phyloP scores from a whole-genome alignment of 768 basidiomycete genomes.

The Rhizopogon sp. region DNA sequence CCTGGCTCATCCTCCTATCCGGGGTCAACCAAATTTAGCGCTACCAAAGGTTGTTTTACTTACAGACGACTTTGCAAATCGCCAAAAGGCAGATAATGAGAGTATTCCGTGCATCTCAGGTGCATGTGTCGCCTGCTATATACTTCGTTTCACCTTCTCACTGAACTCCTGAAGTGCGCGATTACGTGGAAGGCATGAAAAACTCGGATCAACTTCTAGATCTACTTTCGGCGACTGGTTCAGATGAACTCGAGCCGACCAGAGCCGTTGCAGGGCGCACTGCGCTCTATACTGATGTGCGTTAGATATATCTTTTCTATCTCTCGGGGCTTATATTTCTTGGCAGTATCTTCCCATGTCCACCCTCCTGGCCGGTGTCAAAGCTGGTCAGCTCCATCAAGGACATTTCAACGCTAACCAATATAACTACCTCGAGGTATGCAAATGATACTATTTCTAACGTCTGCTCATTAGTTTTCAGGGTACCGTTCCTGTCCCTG shows the following conservation, averaged over 20 bases:
- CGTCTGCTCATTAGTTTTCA: conserved; percentile 20
- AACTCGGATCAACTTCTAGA: conserved; percentile 70
- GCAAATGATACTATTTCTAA: neutral
- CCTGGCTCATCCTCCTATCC: conserved; percentile 44
- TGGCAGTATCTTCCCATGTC: conserved; percentile 73
- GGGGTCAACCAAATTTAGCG: conserved; percentile 39
- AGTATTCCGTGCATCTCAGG: conserved; percentile 63
- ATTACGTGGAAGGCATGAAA: conserved; percentile 76
- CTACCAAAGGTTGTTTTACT: conserved; percentile 71
- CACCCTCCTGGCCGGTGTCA: conserved; percentile 75
- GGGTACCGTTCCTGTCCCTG: conserved; percentile 78
- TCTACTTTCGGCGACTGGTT: conserved; percentile 66
- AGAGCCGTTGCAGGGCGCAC: conserved; percentile 47
- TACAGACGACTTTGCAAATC: conserved; percentile 86
- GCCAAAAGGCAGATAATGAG: conserved; percentile 64
- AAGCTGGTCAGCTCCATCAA: conserved; percentile 79
- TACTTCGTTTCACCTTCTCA: neutral
- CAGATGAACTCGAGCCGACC: conserved; percentile 61
- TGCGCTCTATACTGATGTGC: conserved; percentile 72
- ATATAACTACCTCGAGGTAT: conserved; percentile 92
- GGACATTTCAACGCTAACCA: conserved; percentile 94
- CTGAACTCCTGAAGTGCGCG: conserved; percentile 44
- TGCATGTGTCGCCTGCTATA: conserved; percentile 20
- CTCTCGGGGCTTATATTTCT: neutral
- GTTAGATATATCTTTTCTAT: conserved; percentile 6